A percentile compares a stretch with the other conserved stretches of the same genome.
phyloP scores from a whole-genome alignment of 371 early-diverging fungal genomes.

The Caulochytrium protostelioides region DNA sequence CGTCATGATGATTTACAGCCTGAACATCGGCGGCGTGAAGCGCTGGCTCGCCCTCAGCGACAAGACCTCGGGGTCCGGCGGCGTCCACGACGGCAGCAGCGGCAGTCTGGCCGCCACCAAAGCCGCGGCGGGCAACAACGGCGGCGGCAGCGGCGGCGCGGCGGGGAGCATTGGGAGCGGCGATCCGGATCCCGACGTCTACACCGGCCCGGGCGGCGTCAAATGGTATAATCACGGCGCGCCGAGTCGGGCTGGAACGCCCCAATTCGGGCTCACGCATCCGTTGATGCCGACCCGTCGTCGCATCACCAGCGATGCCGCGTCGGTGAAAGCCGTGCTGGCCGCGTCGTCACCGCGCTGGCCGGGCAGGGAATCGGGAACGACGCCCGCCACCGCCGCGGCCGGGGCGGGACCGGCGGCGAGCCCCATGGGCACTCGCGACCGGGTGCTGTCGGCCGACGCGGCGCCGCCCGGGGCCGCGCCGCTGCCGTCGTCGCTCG shows the following conservation, averaged over 20 bases:
- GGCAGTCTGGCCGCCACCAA: neutral
- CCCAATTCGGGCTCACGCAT: too few relatives aligned
- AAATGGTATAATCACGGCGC: too few relatives aligned
- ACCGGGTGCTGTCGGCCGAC: neutral
- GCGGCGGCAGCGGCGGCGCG: neutral
- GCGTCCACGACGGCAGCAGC: neutral
- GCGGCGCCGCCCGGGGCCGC: conserved; percentile 1
- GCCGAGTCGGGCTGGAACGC: too few relatives aligned
- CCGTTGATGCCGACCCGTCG: too few relatives aligned
- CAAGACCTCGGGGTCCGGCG: neutral
- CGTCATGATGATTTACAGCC: conserved; percentile 4
- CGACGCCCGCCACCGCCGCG: neutral
- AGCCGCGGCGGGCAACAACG: neutral
- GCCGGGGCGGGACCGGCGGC: neutral
- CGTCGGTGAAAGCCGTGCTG: neutral
- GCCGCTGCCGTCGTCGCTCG: too few relatives aligned
- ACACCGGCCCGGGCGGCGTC: neutral
- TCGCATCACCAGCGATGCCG: too few relatives aligned
- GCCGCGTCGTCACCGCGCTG: too few relatives aligned
- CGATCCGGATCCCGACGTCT: conserved; percentile 1
- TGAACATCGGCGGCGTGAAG: conserved; percentile 19
- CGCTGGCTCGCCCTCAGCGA: conserved; percentile 10
- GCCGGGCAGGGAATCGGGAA: neutral
- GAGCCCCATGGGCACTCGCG: neutral
- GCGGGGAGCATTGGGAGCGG: neutral